Percentiles rank a stretch among this genome's conserved stretches.
Conservation (phyloP, 2,329 filamentous ascomycete species). For the Calonectria pseudoturangicola region DNA sequence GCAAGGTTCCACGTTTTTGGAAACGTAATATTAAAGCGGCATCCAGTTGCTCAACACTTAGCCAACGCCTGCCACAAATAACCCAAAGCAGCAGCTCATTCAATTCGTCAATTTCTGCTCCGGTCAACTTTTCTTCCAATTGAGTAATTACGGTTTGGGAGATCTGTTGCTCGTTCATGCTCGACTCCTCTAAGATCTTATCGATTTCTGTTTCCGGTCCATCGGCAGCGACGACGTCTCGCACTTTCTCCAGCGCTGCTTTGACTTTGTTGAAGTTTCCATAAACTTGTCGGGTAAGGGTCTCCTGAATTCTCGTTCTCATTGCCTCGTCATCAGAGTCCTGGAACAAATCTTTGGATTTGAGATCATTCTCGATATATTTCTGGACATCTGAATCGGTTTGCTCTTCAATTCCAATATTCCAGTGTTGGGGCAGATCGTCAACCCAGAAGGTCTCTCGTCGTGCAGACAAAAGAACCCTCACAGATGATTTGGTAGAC, state of each 20-base stretch:
- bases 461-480: background rate
- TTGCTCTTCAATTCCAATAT: constrained; percentile 4
- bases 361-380: constrained; percentile 16
- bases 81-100: constrained; percentile 5
- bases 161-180: constrained; percentile 16
- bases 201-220: constrained; percentile 19
- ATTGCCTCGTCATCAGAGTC: background rate
- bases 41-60: background rate
- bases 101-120: constrained; percentile 3
- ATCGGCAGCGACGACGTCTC: constrained; percentile 6
- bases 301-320: constrained; percentile 7
- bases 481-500: background rate
- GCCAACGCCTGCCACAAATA: background rate
- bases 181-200: constrained; percentile 10
- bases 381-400: background rate
- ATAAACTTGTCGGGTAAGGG: constrained; percentile 2
- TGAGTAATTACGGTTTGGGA: background rate
- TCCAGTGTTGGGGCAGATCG: background rate
- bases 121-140: constrained; percentile 4
- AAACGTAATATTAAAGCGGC: constrained; percentile 5
- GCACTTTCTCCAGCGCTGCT: constrained; percentile 3
- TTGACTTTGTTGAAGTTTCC: constrained; percentile 22
- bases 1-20: constrained; percentile 12
- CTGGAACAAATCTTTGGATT: constrained; percentile 1
- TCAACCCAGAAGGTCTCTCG: constrained; percentile 3